Base-by-base conservation (phyloP, 1,139 yeast genomes). In the Saccharomyces uvarum region DNA sequence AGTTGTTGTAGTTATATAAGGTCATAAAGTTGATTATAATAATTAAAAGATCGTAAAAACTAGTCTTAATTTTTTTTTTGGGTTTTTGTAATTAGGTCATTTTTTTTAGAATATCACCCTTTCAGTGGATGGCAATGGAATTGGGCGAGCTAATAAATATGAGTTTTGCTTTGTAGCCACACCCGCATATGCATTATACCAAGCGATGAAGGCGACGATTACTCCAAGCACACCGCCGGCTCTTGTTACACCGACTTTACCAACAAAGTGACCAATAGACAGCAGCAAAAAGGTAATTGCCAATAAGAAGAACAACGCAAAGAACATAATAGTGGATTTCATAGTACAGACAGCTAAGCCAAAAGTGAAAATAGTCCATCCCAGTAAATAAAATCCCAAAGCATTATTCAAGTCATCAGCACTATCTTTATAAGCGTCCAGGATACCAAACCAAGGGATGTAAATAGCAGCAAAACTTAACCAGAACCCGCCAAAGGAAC, bases 101-200 rank as follows among this genome's bases (percentile, higher is more conserved):
- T n/a, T 4, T 4, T 6, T 28, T 29, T 50, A 50, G 9, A 28
- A 44, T 13, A 50, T 42, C 6, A 44, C 52, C 31, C 49, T 56
- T 46, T 61, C 65, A 38, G 57, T 55, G 21, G 57, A 49, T 49
- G 66, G 66, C 50, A 63, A 55, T 42, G 59, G 62, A 47, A 68
- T 59, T 14, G 66, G 65, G 50, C 58, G 60, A n/a, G 68, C 68
- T 29, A 79, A 73, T 54, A 88, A 56, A 71, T 86, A 88, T 42
- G 88, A 76, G 73, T 86, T 89, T 70, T 81, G 86, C 64, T 72
- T 73, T 61, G 79, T 86, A 52, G 95, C 88, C 54, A 89, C 71
- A 82, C 96, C 96, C n/a, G 96, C 95, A 63, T 81, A 87, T 5
- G 96, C 96, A 69, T 88, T 87, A 69, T 88, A 89, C 91, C 93